Evolutionary conservation across 78 protist species (phyloP).

Genomic region (Monocercomonoides exilis): DNA sequence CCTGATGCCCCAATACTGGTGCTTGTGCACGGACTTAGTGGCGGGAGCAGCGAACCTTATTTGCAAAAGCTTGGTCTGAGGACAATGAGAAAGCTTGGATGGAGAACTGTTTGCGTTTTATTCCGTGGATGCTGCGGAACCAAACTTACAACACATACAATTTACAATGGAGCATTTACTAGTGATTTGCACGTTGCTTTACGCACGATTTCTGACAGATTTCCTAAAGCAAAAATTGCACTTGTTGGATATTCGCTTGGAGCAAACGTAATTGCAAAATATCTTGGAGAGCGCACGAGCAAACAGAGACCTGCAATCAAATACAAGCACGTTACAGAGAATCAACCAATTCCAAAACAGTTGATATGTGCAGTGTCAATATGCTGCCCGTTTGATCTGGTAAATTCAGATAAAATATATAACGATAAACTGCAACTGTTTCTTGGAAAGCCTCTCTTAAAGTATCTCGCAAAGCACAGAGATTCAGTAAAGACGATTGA

Average conservation of each 20-base stretch:
- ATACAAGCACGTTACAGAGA: not conserved
- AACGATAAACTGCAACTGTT: not conserved
- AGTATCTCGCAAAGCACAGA: not conserved
- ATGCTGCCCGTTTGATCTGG: not conserved
- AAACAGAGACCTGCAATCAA: not conserved
- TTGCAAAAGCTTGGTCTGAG: not conserved
- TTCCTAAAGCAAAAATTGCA: not conserved
- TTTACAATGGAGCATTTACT: not conserved
- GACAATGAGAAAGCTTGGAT: not conserved
- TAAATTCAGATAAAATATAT: not conserved
- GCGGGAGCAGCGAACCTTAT: not conserved
- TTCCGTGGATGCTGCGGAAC: not conserved
- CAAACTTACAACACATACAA: not conserved
- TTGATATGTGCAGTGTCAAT: not conserved
- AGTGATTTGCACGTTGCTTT: not conserved
- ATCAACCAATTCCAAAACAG: not conserved
- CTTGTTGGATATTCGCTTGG: not conserved
- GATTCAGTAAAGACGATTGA: not conserved
- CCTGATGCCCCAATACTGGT: not conserved
- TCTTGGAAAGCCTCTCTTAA: not conserved
- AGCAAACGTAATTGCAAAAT: not conserved
- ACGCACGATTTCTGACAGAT: not conserved
- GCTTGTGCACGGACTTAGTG: not conserved
- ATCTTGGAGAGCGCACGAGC: not conserved
- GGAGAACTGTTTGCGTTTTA: not conserved